Evolutionary conservation across 164 flowering plant species (phyloP), one percentile per base, ranked within the genome.

Genomic region (Macadamia integrifolia): DNA sequence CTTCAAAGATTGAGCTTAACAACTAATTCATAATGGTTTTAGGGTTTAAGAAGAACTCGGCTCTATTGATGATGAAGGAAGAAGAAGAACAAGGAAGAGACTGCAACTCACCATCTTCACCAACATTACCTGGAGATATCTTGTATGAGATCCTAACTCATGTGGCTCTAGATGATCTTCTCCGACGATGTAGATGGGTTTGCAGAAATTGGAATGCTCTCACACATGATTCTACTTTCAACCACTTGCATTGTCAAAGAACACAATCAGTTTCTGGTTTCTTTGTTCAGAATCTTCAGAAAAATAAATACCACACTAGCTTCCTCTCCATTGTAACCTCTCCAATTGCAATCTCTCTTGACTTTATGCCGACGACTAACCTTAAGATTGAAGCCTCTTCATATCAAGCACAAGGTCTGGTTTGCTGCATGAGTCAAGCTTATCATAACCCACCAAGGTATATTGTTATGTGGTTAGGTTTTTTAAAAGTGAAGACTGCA

Each of bases 141-240:
- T 29, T 60, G 9, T 60, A 60, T 28, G 62, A 60, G 62, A 60
- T 60, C 10, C 6, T 60, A 60, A 60, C 62, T 10, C 28, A 40
- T 29, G 42, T 29, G 11, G 10, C 62, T 29, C 13, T 60, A 10
- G 28, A 15, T 60, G 40, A 9, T 10, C 62, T 60, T 6, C 62
- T 60, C 32, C 14, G 28, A 29, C 31, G 32, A 7, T 60, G 62
- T 10, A 6, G 62, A 60, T 60, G 30, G 42, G 62, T 60, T 29
- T 60, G 62, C 40, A 60, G 32, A 6, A 40, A 60, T 29, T 60
- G 62, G 62, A 13, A 18, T 31, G 32, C 40, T 30, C 15, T 18
- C 35, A 29, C 40, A 0, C 11, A 60, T 15, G 43, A 60, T 6
- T 60, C 62, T 18, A 32, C 28, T 10, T 60, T 60, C 62, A 60